Base-by-base conservation (phyloP, 305 asterid genomes). In the Fraxinus xanthoxyloides region DNA sequence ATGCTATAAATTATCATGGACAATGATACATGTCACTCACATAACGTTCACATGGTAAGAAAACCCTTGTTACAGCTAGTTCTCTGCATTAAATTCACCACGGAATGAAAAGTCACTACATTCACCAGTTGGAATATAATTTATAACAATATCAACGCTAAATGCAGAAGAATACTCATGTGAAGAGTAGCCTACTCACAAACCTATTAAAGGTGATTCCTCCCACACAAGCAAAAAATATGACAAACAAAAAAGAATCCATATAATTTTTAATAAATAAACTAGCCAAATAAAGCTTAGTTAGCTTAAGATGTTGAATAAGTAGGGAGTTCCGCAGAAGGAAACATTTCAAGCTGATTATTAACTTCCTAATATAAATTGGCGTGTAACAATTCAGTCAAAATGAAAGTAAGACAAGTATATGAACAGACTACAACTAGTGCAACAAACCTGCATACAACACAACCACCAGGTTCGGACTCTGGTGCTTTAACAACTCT, bases 401-500 rank as follows among this genome's bases (percentile, higher is more conserved):
- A 80, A 43, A 24, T 17, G 70, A 63, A 82, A 30, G 28, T 13
- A 70, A 69, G 36, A 30, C 26, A 31, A 69, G 24, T n/a, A 54
- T n/a, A 54, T 54, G 34, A 79, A 72, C 36, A 48, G 80, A 81
- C 72, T 63, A 46, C 34, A 78, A 78, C 28, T 54, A 51, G 72
- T 26, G 78, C 81, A 87, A 81, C 91, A 79, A 70, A 96, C 99
- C 99, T 96, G 98, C 99, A 96, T 83, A 94, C 90, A 86, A 92
- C 91, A 90, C 99, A 96, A 54, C 98, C 99, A 81, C 99, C 98
- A 77, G 94, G 89, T 87, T 89, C 97, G 80, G 84, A 89, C 85
- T 93, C 97, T 43, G 98, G 95, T 80, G 97, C 93, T 86, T 90
- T 93, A 38, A 92, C 99, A 84, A 93, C 97, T 89, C 98, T 91